Evolutionary conservation across 495 filamentous ascomycete species (phyloP).

Genomic region (Talaromyces adpressus): DNA sequence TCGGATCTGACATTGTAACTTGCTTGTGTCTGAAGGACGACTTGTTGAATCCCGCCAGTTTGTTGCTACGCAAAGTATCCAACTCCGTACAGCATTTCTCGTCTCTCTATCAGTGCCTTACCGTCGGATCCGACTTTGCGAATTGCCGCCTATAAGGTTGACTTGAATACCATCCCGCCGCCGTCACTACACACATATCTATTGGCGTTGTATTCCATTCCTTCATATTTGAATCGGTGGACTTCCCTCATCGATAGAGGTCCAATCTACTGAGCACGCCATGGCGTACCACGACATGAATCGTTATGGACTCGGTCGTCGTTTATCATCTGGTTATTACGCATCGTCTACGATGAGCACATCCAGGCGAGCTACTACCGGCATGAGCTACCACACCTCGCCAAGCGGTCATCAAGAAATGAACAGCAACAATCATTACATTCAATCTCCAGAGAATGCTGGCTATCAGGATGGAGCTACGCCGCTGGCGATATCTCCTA

Average conservation of each 20-base stretch:
- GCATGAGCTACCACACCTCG: neutral
- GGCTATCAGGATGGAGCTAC: neutral
- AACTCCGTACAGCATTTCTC: neutral
- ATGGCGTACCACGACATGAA: neutral
- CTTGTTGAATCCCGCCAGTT: neutral
- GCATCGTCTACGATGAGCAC: neutral
- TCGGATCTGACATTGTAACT: neutral
- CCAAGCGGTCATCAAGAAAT: neutral
- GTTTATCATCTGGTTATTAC: neutral
- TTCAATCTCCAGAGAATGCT: neutral
- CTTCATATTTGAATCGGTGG: neutral
- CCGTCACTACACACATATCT: neutral
- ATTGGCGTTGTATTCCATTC: neutral
- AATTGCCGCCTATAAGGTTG: neutral
- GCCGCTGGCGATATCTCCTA: neutral
- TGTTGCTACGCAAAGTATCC: neutral
- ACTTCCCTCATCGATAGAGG: neutral
- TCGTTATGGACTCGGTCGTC: neutral
- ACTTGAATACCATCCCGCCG: neutral
- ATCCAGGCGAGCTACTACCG: neutral
- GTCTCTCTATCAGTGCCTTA: neutral
- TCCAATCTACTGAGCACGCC: neutral
- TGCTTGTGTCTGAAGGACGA: neutral
- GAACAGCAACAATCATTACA: neutral
- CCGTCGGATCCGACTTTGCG: neutral